Percentiles rank a stretch among this genome's conserved stretches.
These are phyloP conservation scores for Sanguinoderma infundibulare DNA, from an alignment of 1,284 basidiomycete species.

Conservation along the genomic window DNA sequence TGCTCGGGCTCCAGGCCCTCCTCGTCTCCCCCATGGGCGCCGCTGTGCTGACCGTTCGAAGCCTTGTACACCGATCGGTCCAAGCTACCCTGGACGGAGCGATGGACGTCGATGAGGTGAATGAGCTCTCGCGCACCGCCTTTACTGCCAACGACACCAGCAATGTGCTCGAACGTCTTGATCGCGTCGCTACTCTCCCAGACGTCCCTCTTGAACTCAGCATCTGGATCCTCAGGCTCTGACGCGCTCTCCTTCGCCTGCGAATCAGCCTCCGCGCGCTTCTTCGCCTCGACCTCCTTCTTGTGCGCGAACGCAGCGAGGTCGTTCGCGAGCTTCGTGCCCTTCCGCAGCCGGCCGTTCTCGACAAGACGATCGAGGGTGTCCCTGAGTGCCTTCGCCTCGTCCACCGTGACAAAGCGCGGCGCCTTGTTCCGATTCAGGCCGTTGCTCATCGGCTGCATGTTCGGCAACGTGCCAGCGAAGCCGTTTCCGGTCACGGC, in stretches of 20 bases:
- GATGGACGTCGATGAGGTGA: slow-evolving; percentile 50
- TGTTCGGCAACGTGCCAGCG: background rate
- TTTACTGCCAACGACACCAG: slow-evolving; percentile 26
- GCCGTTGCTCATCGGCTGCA: background rate
- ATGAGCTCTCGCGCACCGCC: slow-evolving; percentile 37
- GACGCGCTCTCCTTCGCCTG: slow-evolving; percentile 12
- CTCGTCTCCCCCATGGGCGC: background rate
- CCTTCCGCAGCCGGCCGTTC: slow-evolving; percentile 38
- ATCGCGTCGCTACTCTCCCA: background rate
- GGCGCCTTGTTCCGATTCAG: background rate
- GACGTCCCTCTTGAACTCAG: slow-evolving; percentile 1
- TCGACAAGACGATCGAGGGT: slow-evolving; percentile 39
- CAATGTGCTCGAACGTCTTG: slow-evolving; percentile 32
- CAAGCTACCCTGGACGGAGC: slow-evolving; percentile 40
- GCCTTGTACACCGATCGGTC: background rate
- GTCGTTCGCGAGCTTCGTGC: slow-evolving; percentile 38
- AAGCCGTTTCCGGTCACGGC: slow-evolving; percentile 9
- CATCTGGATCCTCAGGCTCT: slow-evolving; percentile 9
- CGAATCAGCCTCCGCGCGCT: slow-evolving; percentile 1
- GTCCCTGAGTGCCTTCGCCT: slow-evolving; percentile 39
- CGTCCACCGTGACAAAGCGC: slow-evolving; percentile 19
- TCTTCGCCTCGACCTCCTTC: slow-evolving; percentile 38
- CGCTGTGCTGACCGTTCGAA: background rate
- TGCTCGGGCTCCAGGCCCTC: slow-evolving; percentile 11
- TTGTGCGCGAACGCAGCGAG: slow-evolving; percentile 38